Percentiles rank a stretch among this genome's conserved stretches.
These are phyloP conservation scores for Plantago ovata DNA, from an alignment of 257 asterid genomes.

Conservation along the genomic window DNA sequence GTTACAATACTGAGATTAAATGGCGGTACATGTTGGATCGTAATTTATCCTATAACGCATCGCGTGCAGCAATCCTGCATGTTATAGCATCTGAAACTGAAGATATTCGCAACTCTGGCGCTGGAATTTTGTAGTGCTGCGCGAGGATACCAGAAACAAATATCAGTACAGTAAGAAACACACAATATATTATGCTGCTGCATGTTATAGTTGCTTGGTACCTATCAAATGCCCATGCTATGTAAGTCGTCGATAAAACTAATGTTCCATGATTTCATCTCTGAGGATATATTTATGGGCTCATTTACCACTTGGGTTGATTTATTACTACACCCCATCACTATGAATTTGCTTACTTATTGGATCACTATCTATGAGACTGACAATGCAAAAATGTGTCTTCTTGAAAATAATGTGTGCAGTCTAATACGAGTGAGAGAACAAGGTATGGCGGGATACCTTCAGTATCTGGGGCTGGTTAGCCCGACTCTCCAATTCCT, in stretches of 20 bases:
- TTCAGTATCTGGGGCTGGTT: constrained; percentile 73
- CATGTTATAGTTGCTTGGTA: neutral
- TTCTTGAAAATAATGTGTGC: too few relatives aligned
- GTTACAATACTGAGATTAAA: constrained; percentile 14
- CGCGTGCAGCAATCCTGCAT: constrained; percentile 85
- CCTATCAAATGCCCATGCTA: neutral
- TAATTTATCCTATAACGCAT: constrained; percentile 50
- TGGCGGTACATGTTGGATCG: neutral
- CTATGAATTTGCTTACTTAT: too few relatives aligned
- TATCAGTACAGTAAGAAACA: constrained; percentile 11
- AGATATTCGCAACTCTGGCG: constrained; percentile 68
- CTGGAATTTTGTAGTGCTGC: constrained; percentile 81
- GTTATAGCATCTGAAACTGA: constrained; percentile 73
- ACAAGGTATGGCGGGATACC: constrained; percentile 30
- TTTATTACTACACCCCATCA: too few relatives aligned
- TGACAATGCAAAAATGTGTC: too few relatives aligned
- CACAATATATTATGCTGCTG: neutral
- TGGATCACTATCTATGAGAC: too few relatives aligned
- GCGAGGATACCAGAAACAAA: constrained; percentile 10
- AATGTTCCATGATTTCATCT: too few relatives aligned
- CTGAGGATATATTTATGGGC: too few relatives aligned
- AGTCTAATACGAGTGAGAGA: too few relatives aligned
- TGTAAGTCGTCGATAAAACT: too few relatives aligned
- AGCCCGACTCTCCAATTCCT: constrained; percentile 64
- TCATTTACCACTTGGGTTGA: too few relatives aligned